These are phyloP conservation scores for Leccinellum rugosiceps DNA, from an alignment of 768 basidiomycete species.

Conservation along the genomic window DNA sequence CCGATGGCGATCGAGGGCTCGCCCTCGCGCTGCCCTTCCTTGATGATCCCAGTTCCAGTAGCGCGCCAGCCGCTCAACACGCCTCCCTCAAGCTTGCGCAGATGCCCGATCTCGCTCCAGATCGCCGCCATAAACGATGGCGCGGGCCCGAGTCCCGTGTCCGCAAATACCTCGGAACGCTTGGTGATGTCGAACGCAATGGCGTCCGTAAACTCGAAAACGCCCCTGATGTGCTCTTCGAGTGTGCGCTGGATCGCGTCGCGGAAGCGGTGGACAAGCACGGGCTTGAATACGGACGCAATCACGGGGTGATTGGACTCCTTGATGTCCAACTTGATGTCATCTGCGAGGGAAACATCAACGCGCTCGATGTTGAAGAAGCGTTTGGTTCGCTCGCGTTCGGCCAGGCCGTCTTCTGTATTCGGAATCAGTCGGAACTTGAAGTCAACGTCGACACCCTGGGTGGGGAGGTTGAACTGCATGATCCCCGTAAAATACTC, in stretches of 20 bases:
- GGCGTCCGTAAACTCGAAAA: conserved; percentile 52
- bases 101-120: conserved; percentile 66
- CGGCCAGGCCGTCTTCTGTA: conserved; percentile 37
- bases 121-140: conserved; percentile 53
- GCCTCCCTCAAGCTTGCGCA: conserved; percentile 39
- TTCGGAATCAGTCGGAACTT: conserved; percentile 62
- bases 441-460: conserved; percentile 68
- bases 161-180: conserved; percentile 61
- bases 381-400: conserved; percentile 44
- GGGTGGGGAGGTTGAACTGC: conserved; percentile 56
- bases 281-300: conserved; percentile 58
- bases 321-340: conserved; percentile 51
- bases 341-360: conserved; percentile 52
- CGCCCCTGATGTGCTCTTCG: conserved; percentile 49
- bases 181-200: conserved; percentile 57
- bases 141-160: conserved; percentile 53
- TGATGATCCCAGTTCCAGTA: conserved; percentile 63
- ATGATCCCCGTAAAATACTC: conserved; percentile 60
- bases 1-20: conserved; percentile 57
- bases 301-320: conserved; percentile 64
- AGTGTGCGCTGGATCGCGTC: conserved; percentile 60
- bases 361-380: conserved; percentile 61
- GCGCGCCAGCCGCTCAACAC: conserved; percentile 45
- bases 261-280: conserved; percentile 54
- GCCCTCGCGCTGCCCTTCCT: conserved; percentile 39